Evolutionary conservation across 2,329 filamentous ascomycete species (phyloP).

Genomic region (Colletotrichum sp.): DNA sequence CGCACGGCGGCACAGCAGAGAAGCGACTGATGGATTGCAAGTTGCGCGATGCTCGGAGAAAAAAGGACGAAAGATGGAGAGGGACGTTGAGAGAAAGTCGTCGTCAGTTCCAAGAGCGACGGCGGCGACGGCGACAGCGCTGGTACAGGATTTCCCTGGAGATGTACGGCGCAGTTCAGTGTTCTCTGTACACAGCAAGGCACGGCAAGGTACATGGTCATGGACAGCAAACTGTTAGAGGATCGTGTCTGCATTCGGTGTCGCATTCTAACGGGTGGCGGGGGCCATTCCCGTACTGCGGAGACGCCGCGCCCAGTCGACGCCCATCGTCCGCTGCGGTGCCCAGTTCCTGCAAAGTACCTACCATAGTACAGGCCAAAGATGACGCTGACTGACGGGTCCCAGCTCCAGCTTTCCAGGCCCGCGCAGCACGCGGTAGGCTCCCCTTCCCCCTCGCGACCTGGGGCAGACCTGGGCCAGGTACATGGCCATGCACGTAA

Average conservation of each 20-base stretch:
- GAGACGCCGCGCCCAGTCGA: not conserved
- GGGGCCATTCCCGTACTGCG: constrained; percentile 3
- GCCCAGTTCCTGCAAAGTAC: not conserved
- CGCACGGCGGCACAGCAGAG: not conserved
- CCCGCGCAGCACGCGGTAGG: not conserved
- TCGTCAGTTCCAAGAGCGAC: not conserved
- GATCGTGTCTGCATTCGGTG: not conserved
- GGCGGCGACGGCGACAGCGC: not conserved
- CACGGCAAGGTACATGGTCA: not conserved
- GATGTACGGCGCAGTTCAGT: not conserved
- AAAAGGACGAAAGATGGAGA: not conserved
- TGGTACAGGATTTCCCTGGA: not conserved
- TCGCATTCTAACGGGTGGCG: constrained; percentile 11
- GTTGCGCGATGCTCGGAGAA: not conserved
- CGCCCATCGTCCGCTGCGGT: not conserved
- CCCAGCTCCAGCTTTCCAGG: constrained; percentile 6
- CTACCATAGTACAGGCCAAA: not conserved
- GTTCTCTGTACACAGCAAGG: not conserved
- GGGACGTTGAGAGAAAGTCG: not conserved
- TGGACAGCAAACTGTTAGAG: not conserved
- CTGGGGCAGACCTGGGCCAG: not conserved
- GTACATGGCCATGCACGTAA: not conserved
- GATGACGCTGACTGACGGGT: constrained; percentile 19
- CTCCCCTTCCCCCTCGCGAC: not conserved
- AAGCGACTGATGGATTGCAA: not conserved